Evolutionary conservation across 257 asterid genomes (phyloP).

Genomic region (Cordia subcordata): DNA sequence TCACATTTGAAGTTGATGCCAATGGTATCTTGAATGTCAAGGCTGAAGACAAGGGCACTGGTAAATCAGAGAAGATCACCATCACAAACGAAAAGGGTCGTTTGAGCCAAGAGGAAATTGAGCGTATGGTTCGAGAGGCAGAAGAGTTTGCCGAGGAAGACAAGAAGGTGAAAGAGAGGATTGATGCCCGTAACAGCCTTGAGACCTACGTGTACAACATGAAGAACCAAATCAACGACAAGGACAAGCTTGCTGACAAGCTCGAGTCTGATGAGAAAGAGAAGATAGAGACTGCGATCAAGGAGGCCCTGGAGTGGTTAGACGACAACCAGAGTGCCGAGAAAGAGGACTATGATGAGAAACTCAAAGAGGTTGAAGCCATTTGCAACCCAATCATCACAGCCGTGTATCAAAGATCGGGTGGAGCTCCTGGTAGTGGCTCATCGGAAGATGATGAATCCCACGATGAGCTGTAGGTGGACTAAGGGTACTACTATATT

Average conservation of each 20-base stretch:
- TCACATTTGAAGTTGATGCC: slow-evolving; percentile 92
- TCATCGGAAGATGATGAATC: neutral
- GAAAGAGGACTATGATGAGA: slow-evolving; percentile 6
- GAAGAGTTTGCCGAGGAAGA: slow-evolving; percentile 5
- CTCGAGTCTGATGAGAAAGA: slow-evolving; percentile 4
- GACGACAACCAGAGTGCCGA: slow-evolving; percentile 1
- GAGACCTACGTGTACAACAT: slow-evolving; percentile 4
- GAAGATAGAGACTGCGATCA: slow-evolving; percentile 1
- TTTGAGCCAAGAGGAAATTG: slow-evolving; percentile 20
- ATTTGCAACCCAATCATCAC: slow-evolving; percentile 1
- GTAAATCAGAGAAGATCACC: slow-evolving; percentile 81
- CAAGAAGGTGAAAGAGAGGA: slow-evolving; percentile 1
- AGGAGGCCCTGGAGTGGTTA: slow-evolving; percentile 6
- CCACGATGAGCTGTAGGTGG: slow-evolving; percentile 14
- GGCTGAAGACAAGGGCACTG: slow-evolving; percentile 98
- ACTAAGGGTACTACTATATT: neutral
- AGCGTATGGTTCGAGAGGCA: slow-evolving; percentile 1
- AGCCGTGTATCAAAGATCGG: slow-evolving; percentile 6
- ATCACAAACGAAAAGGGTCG: slow-evolving; percentile 99
- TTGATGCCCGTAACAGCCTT: slow-evolving; percentile 9
- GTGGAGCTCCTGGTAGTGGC: slow-evolving; percentile 3
- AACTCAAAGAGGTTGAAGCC: slow-evolving; percentile 5
- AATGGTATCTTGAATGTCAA: slow-evolving; percentile 84
- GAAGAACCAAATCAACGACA: slow-evolving; percentile 8
- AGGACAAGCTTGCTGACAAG: slow-evolving; percentile 8